Conservation (phyloP, 257 asterid species). For the Echites panduratus region DNA sequence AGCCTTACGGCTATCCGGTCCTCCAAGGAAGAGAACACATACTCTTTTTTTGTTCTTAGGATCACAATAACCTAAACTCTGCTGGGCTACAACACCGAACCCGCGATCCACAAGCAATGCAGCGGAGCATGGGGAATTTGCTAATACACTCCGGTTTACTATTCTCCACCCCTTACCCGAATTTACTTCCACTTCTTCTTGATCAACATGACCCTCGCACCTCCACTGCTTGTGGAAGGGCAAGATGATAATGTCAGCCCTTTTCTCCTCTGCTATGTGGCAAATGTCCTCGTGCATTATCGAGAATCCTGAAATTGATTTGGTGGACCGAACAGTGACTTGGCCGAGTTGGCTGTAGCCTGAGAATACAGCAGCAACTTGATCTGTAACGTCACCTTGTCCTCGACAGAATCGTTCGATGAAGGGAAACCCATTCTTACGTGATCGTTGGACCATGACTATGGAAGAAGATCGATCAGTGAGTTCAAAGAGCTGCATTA, state of each 20-base stretch:
- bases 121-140: slow-evolving; percentile 25
- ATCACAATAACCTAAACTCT: not conserved
- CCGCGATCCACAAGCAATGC: slow-evolving; percentile 36
- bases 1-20: slow-evolving; percentile 44
- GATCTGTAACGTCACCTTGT: slow-evolving; percentile 16
- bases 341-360: slow-evolving; percentile 14
- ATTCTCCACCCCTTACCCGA: slow-evolving; percentile 31
- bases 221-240: slow-evolving; percentile 36
- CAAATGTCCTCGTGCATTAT: slow-evolving; percentile 36
- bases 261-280: slow-evolving; percentile 31
- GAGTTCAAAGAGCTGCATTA: slow-evolving; percentile 47
- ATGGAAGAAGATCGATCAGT: slow-evolving; percentile 57
- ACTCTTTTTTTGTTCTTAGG: not conserved
- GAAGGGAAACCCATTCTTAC: slow-evolving; percentile 36
- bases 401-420: slow-evolving; percentile 28
- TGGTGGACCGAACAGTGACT: slow-evolving; percentile 23
- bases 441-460: slow-evolving; percentile 31
- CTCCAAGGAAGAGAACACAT: slow-evolving; percentile 46
- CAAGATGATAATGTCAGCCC: slow-evolving; percentile 20
- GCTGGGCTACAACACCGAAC: slow-evolving; percentile 10
- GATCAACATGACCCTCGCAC: not conserved
- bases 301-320: slow-evolving; percentile 25
- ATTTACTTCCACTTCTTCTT: slow-evolving; percentile 13
- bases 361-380: slow-evolving; percentile 17
- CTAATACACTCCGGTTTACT: slow-evolving; percentile 28